These are phyloP conservation scores for Neurospora sp. DNA, from an alignment of 495 filamentous ascomycete species.

Conservation along the genomic window DNA sequence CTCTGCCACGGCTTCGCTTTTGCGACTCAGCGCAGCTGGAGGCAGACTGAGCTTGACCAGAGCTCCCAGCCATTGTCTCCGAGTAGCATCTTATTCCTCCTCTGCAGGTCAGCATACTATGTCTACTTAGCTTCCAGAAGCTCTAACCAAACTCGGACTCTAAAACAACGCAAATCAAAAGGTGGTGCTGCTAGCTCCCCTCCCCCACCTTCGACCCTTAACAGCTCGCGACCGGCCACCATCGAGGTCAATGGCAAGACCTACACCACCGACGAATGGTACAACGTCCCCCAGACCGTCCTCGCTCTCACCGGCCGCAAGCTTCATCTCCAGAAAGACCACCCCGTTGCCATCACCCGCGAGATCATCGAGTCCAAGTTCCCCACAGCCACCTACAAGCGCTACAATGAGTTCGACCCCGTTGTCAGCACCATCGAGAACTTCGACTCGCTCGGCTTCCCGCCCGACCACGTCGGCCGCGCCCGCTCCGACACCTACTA, in stretches of 20 bases:
- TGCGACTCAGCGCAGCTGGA: background rate
- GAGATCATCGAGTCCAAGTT: constrained; percentile 88
- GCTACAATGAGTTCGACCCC: constrained; percentile 69
- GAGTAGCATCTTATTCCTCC: constrained; percentile 11
- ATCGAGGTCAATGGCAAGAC: constrained; percentile 46
- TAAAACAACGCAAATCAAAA: background rate
- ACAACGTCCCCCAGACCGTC: constrained; percentile 70
- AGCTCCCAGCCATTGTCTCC: constrained; percentile 1
- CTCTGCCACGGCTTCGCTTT: background rate
- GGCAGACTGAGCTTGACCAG: constrained; percentile 1
- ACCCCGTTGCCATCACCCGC: constrained; percentile 84
- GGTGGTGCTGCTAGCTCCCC: background rate
- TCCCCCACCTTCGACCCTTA: background rate
- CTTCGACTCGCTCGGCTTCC: constrained; percentile 93
- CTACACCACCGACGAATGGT: constrained; percentile 72
- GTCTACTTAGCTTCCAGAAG: constrained; percentile 1
- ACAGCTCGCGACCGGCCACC: background rate
- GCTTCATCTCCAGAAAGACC: constrained; percentile 77
- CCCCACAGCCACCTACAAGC: constrained; percentile 56
- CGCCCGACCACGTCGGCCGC: constrained; percentile 80
- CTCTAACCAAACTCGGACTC: background rate
- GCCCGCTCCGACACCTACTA: constrained; percentile 91
- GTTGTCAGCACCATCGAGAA: constrained; percentile 83
- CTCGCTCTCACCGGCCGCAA: constrained; percentile 59
- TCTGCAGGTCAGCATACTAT: background rate